Evolutionary conservation across 1,139 yeast genomes (phyloP), one percentile per base, ranked within the genome.

Genomic region (Yarrowia galli): DNA sequence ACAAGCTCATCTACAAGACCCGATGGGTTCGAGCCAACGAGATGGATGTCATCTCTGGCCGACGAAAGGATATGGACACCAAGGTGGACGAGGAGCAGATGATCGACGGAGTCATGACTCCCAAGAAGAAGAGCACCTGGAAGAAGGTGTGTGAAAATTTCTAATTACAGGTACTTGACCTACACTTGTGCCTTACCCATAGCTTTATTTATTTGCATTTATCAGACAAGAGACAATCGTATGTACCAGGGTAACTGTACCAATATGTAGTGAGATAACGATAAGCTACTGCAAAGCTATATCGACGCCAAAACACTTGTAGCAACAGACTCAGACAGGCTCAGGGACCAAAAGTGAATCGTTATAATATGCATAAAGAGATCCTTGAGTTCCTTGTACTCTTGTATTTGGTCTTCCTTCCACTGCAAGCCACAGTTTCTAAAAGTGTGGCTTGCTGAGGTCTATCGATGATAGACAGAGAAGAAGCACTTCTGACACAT

Each of bases 21-120:
- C 81, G 79, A 70, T 82, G 83, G 80, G 80, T 80, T 45, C 72
- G 79, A 2, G 75, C 83, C 53, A 69, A 70, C 3, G 82, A 81
- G 45, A 81, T 84, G 36, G 87, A 86, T 71, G 79, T 86, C 60
- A 84, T 80, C 2, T 66, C 74, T 4, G 82, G 81, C 8, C 73
- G 77, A 22, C 75, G 81, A 38, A 40, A 65, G 28, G 80, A 78
- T 69, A 6, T 15, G 12, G 64, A 58, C 8, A 23, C 40, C 15
- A 13, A 12, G 13, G 18, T 15, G 15, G 63, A 42, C 18, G 64
- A 58, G 51, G 51, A 42, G 32, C 20, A 58, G 51, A 10, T 43
- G 51, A 32, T 58, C 9, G 64, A 58, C 7, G 51, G 51, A 15
- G 60, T 53, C 25, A 35, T 20, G 32, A 6, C 16, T 2, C 49